Evolutionary conservation across 2,329 filamentous ascomycete species (phyloP), one percentile per base, ranked within the genome.

Genomic region (Verticillium longisporum): DNA sequence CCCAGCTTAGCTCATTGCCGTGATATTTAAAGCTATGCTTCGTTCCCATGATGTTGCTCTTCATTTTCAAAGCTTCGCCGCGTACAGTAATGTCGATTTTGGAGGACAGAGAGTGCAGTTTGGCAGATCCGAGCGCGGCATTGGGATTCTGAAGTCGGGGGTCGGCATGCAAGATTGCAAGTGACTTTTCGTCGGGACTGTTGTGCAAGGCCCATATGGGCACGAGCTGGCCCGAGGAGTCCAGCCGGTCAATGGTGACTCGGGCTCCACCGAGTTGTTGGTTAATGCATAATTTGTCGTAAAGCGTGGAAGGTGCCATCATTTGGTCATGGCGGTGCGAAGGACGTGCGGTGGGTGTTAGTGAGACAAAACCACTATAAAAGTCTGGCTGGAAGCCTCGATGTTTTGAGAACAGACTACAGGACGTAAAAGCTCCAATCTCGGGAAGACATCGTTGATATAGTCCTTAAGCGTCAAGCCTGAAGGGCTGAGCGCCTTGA

Each of bases 221-320:
- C 1, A 55, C 26, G 15, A n/a, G n/a, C 4, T 37, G 50, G 15
- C 57, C 56, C 13, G 34, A 18, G 31, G 37, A 36, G 33, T 61
- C 60, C n/a, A 55, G 6, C n/a, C 60, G 60, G 32, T 61, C 56
- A n/a, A 61, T 56, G 5, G 60, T 61, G 11, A 32, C 11, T 15
- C 38, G 50, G 4, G 55, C 37, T 9, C 60, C 57, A 37, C 34
- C 53, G 26, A 38, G 33, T 4, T n/a, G 26, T 9, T 59, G 54
- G 53, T 13, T 56, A 53, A 61, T 32, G 32, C 32, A 36, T 3
- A 61, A 53, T 26, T 55, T 55, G n/a, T 61, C 60, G 53, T 45
- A 45, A 2, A 45, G 38, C 14, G 38, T 14, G 18, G 38, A 45
- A n/a, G 7, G 15, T 15, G 38, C 38, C 38, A 45, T 45, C 26